Conservation (phyloP, 2,329 filamentous ascomycete species). For the Aureobasidium zeae region DNA sequence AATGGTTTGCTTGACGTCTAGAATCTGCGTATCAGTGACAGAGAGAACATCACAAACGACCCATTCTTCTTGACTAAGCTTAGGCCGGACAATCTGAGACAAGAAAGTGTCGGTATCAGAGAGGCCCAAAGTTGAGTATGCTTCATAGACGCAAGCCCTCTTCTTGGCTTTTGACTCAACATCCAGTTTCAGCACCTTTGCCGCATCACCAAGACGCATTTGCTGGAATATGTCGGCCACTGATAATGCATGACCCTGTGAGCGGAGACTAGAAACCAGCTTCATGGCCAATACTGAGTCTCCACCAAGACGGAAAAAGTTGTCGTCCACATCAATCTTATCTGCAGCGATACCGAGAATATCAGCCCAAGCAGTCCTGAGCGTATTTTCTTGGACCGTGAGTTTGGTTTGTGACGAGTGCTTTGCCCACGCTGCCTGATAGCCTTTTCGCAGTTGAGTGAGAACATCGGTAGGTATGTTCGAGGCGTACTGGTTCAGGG, state of each 20-base stretch:
- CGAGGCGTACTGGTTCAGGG: slow-evolving; percentile 27
- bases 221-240: slow-evolving; percentile 48
- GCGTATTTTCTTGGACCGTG: slow-evolving; percentile 29
- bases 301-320: slow-evolving; percentile 53
- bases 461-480: slow-evolving; percentile 21
- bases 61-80: slow-evolving; percentile 39
- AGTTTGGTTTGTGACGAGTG: slow-evolving; percentile 25
- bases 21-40: slow-evolving; percentile 21
- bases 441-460: slow-evolving; percentile 19
- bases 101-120: slow-evolving; percentile 38
- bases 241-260: slow-evolving; percentile 40
- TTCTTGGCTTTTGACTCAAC: background rate
- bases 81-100: slow-evolving; percentile 41
- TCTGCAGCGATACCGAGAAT: slow-evolving; percentile 39
- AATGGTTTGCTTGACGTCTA: slow-evolving; percentile 46
- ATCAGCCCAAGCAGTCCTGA: slow-evolving; percentile 42
- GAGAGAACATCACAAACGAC: slow-evolving; percentile 23
- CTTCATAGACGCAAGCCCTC: slow-evolving; percentile 28
- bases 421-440: slow-evolving; percentile 29
- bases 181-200: slow-evolving; percentile 39
- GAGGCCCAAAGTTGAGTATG: slow-evolving; percentile 44
- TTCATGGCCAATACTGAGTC: slow-evolving; percentile 55
- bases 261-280: slow-evolving; percentile 46
- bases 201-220: slow-evolving; percentile 43
- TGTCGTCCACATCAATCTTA: slow-evolving; percentile 45